Evolutionary conservation across 2,329 filamentous ascomycete species (phyloP).

Genomic region (Trichoderma sp.): DNA sequence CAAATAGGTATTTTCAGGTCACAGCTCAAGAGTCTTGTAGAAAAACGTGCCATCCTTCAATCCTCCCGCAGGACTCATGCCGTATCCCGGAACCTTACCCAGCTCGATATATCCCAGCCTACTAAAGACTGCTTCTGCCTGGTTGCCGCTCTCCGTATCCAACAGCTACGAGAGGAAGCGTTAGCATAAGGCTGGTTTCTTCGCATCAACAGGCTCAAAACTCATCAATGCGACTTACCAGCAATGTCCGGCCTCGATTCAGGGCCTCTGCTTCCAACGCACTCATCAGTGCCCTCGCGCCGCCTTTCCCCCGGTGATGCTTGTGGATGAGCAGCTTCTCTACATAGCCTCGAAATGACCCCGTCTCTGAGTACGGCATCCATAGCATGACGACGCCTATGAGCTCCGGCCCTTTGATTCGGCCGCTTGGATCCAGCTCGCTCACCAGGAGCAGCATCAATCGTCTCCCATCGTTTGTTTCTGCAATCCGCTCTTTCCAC

Average conservation of each 20-base stretch:
- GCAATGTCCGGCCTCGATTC: conserved; percentile 46
- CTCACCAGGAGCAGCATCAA: conserved; percentile 54
- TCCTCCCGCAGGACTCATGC: conserved; percentile 47
- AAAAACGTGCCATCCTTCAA: conserved; percentile 55
- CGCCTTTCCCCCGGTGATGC: conserved; percentile 49
- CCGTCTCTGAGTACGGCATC: conserved; percentile 54
- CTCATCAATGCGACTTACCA: conserved; percentile 44
- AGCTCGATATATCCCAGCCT: conserved; percentile 56
- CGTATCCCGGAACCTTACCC: conserved; percentile 55
- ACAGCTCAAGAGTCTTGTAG: conserved; percentile 52
- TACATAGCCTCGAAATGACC: conserved; percentile 52
- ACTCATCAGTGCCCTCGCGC: conserved; percentile 50
- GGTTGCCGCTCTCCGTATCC: conserved; percentile 51
- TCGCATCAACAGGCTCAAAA: not conserved
- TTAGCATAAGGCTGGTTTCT: not conserved
- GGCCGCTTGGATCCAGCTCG: conserved; percentile 33
- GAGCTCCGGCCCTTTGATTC: conserved; percentile 45
- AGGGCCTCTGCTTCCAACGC: conserved; percentile 56
- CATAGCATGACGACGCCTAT: conserved; percentile 57
- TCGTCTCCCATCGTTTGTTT: conserved; percentile 45
- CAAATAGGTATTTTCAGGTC: not conserved
- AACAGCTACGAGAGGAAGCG: conserved; percentile 40
- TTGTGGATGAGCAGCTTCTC: conserved; percentile 59
- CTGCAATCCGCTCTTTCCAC: conserved; percentile 54
- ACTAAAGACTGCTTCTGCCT: conserved; percentile 53